Conservation (phyloP, 2,329 filamentous ascomycete genomes). For the Colletotrichum magnum region DNA sequence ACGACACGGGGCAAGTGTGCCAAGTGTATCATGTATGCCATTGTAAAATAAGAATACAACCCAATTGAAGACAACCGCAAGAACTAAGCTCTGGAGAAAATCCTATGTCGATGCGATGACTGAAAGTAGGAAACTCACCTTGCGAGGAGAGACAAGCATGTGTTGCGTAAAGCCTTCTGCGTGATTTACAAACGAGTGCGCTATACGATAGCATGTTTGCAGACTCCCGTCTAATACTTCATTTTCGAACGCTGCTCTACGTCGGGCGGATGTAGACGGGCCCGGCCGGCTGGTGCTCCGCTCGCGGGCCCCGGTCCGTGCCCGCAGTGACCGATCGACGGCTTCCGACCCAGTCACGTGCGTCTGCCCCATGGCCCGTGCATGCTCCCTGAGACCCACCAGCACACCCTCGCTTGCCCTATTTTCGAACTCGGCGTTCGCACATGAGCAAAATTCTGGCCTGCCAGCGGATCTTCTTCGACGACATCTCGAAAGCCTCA, state of each 20-base stretch:
- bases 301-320: background rate
- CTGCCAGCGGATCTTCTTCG: conserved; percentile 27
- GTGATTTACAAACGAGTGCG: too few relatives aligned
- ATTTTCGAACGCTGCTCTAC: too few relatives aligned
- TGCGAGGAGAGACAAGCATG: too few relatives aligned
- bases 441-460: conserved; percentile 22
- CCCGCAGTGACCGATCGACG: background rate
- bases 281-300: background rate
- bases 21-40: conserved; percentile 36
- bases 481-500: conserved; percentile 66
- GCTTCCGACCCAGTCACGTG: background rate
- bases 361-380: conserved; percentile 30
- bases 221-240: too few relatives aligned
- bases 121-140: too few relatives aligned
- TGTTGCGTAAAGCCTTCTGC: too few relatives aligned
- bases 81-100: too few relatives aligned
- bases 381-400: background rate
- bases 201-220: too few relatives aligned
- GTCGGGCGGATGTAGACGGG: too few relatives aligned
- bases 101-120: too few relatives aligned
- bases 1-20: conserved; percentile 11
- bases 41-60: conserved; percentile 38
- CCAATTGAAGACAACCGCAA: background rate
- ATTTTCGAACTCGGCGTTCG: conserved; percentile 6
- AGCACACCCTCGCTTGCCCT: conserved; percentile 20